phyloP scores from a whole-genome alignment of 1,284 basidiomycete species.

The Apiotrichum domesticum region DNA sequence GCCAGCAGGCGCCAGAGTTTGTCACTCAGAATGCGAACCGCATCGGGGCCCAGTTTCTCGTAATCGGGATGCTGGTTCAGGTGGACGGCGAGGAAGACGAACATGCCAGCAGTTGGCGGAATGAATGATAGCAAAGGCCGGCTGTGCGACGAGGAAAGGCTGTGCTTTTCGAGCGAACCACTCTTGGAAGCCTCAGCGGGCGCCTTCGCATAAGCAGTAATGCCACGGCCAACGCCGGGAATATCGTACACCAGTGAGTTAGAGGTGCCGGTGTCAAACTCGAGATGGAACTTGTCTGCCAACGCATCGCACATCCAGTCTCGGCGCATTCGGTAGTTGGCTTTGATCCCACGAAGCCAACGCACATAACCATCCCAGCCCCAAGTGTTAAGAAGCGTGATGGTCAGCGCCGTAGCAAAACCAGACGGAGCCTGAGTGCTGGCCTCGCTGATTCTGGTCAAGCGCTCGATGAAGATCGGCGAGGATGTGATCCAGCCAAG shows the following conservation, averaged over 20 bases:
- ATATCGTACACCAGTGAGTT: conserved; percentile 21
- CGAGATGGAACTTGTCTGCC: conserved; percentile 43
- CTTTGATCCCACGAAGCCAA: conserved; percentile 61
- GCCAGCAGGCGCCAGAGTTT: conserved; percentile 43
- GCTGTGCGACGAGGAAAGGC: conserved; percentile 18
- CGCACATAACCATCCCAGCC: conserved; percentile 63
- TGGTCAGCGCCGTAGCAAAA: conserved; percentile 58
- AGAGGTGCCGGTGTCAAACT: conserved; percentile 24
- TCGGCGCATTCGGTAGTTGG: conserved; percentile 43
- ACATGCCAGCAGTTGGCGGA: conserved; percentile 55
- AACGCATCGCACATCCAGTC: conserved; percentile 47
- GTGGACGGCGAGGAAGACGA: conserved; percentile 59
- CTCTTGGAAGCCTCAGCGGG: not conserved
- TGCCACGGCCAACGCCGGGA: conserved; percentile 8
- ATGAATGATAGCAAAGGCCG: conserved; percentile 58
- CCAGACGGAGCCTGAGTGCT: conserved; percentile 67
- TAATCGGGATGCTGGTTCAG: conserved; percentile 58
- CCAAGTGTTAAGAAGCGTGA: conserved; percentile 62
- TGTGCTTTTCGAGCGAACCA: conserved; percentile 49
- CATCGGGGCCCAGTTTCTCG: conserved; percentile 27
- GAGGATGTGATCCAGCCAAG: conserved; percentile 67
- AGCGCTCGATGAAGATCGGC: conserved; percentile 56
- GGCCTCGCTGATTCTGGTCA: conserved; percentile 69
- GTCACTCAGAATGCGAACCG: conserved; percentile 28
- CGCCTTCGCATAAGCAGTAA: conserved; percentile 22